Evolutionary conservation across 352 stramenopile genomes (phyloP), one percentile per base, ranked within the genome.

Genomic region (Globisporangium ultimum): DNA sequence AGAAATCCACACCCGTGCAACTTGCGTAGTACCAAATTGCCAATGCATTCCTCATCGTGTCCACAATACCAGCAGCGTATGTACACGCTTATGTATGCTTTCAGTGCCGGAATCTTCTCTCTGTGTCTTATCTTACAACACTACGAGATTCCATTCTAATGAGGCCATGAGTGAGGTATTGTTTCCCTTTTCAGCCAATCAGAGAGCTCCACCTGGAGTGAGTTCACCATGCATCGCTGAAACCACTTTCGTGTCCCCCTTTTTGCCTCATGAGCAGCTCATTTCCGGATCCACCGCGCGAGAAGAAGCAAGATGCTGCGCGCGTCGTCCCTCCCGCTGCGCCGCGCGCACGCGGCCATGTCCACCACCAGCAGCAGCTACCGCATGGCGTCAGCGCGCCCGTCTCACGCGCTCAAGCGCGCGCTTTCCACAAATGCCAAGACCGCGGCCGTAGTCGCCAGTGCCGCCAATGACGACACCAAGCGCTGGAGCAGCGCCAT

Each of bases 291-390:
- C 21, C 28, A 42, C 13, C 53, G 45, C 43, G 5, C 15, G 8
- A 36, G 12, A 52, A 52, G 13, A 52, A 52, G 47, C 3, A 52
- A 52, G 20, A 59, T 59, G 58, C 46, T 59, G 51, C 58, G 58
- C 21, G 52, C 58, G 32, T 59, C 58, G 20, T 59, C 52, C 11
- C 51, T 64, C 43, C 45, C 58, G 12, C 22, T 64, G 42, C 52
- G 51, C 52, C 58, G 38, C 50, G 58, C 58, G 11, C 42, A 45
- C 34, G 34, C 58, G 12, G 34, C 40, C 14, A 15, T 9, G 15
- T 12, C 52, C 38, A 48, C 2, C 18, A 18, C 10, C 40, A 20
- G 17, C 52, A 38, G 52, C 47, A 18, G 38, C 40, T 49, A 40
- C 21, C 12, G 38, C 32, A 46, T 12, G 4, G 22, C 54, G 43